Evolutionary conservation across 1,284 basidiomycete species (phyloP).

Genomic region (Cryptococcus sp.): DNA sequence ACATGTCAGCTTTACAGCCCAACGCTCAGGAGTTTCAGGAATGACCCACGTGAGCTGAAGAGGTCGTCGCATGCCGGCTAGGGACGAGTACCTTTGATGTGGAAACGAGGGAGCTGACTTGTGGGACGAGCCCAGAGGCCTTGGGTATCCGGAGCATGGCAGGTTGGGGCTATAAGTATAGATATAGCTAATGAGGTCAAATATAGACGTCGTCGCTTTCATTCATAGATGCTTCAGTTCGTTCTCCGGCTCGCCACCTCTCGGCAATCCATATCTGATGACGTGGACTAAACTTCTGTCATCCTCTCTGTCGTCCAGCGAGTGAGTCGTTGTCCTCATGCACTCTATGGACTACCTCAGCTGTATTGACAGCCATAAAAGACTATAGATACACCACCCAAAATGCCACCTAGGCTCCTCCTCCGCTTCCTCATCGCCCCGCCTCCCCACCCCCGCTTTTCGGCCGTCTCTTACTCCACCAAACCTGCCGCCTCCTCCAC

Average conservation of each 20-base stretch:
- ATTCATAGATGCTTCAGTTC: neutral
- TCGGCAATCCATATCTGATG: too few relatives aligned
- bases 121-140: slow-evolving; percentile 6
- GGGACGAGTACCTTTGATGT: neutral
- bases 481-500: neutral
- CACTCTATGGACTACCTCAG: neutral
- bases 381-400: neutral
- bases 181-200: too few relatives aligned
- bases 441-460: neutral
- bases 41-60: slow-evolving; percentile 9
- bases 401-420: slow-evolving; percentile 12
- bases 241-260: too few relatives aligned
- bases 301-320: neutral
- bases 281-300: too few relatives aligned
- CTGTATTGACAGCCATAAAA: too few relatives aligned
- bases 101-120: neutral
- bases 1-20: neutral
- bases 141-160: slow-evolving; percentile 14
- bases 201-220: neutral
- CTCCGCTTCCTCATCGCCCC: slow-evolving; percentile 1
- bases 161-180: neutral
- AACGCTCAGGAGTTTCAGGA: neutral
- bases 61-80: slow-evolving; percentile 8
- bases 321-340: neutral
- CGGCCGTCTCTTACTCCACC: too few relatives aligned